These are phyloP conservation scores for Cordyceps cicadae DNA, from an alignment of 2,329 filamentous ascomycete genomes.

Conservation along the genomic window DNA sequence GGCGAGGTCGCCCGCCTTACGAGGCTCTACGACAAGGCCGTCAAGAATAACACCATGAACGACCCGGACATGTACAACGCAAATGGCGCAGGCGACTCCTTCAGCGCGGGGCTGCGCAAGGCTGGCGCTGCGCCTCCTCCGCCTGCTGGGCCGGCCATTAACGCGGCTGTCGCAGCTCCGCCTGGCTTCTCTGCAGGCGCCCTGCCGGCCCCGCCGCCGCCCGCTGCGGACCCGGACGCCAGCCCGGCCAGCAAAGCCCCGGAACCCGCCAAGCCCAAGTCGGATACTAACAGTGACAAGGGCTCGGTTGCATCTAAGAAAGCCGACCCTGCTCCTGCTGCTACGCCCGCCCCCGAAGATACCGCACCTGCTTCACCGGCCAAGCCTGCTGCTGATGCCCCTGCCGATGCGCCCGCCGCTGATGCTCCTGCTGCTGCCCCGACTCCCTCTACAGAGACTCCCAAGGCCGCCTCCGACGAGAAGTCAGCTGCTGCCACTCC, in stretches of 20 bases:
- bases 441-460: not conserved
- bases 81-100: constrained; percentile 13
- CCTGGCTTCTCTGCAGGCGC: not conserved
- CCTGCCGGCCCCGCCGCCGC: not conserved
- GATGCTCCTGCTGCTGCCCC: not conserved
- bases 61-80: constrained; percentile 18
- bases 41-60: constrained; percentile 18
- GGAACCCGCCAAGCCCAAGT: constrained; percentile 8
- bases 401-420: not conserved
- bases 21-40: constrained; percentile 18
- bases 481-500: not conserved
- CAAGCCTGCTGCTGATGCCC: not conserved
- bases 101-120: constrained; percentile 14
- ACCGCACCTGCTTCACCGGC: not conserved
- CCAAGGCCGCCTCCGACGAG: not conserved
- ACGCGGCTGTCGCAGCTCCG: not conserved
- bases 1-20: constrained; percentile 18
- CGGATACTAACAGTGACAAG: constrained; percentile 1
- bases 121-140: not conserved
- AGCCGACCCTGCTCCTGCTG: not conserved
- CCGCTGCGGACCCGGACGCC: constrained; percentile 4
- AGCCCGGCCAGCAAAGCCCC: constrained; percentile 13
- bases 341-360: not conserved
- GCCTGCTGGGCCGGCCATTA: not conserved
- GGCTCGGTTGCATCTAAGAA: not conserved